Evolutionary conservation across 2,329 filamentous ascomycete species (phyloP).

Genomic region (Ramularia endophylla): DNA sequence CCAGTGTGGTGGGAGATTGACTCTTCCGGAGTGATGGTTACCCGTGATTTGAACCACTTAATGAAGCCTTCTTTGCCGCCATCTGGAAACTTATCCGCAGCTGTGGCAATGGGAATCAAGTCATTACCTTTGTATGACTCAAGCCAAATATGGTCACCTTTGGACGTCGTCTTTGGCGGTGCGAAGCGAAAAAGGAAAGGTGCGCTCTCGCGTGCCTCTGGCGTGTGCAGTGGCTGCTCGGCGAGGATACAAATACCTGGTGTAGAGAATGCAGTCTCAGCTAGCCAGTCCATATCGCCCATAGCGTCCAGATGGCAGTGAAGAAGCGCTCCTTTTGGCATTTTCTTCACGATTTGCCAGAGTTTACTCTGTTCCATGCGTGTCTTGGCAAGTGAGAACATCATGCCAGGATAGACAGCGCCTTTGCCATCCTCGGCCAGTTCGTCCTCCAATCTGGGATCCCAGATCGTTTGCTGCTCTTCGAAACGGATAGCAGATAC

Average conservation of each 20-base stretch:
- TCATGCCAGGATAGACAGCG: conserved; percentile 79
- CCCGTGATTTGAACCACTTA: conserved; percentile 68
- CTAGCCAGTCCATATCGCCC: conserved; percentile 77
- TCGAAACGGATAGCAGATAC: conserved; percentile 72
- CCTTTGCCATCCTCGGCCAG: conserved; percentile 57
- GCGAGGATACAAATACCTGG: conserved; percentile 68
- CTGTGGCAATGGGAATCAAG: conserved; percentile 53
- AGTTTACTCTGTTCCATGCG: conserved; percentile 78
- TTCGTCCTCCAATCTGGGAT: conserved; percentile 62
- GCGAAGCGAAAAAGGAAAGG: conserved; percentile 55
- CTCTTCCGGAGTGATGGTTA: conserved; percentile 65
- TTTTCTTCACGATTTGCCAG: conserved; percentile 74
- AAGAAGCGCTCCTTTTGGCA: conserved; percentile 83
- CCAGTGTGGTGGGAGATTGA: conserved; percentile 76
- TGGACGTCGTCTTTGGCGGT: conserved; percentile 37
- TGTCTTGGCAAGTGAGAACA: conserved; percentile 82
- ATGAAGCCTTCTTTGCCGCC: conserved; percentile 68
- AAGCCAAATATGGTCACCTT: conserved; percentile 53
- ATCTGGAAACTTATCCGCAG: conserved; percentile 68
- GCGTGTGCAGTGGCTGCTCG: conserved; percentile 50
- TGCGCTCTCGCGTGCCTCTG: conserved; percentile 49
- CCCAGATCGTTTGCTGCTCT: conserved; percentile 74
- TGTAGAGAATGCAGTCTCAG: conserved; percentile 63
- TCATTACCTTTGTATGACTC: conserved; percentile 54
- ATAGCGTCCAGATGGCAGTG: conserved; percentile 90